phyloP scores from a whole-genome alignment of 148 eudicot genomes.

The Vaccinium darrowii region DNA sequence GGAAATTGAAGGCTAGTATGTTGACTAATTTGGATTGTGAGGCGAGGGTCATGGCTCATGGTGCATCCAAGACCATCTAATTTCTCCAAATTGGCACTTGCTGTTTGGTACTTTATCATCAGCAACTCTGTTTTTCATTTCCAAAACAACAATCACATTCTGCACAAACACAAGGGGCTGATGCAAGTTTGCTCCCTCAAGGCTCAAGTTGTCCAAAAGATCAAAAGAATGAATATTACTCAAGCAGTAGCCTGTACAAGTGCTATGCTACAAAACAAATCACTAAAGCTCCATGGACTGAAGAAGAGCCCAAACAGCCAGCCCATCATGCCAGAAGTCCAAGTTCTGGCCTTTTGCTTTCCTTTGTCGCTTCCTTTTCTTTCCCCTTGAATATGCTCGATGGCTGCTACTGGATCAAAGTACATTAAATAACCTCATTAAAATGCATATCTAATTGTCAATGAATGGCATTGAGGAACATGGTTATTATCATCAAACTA shows the following conservation, averaged over 20 bases:
- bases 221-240: too few species aligned
- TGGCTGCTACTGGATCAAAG: too few species aligned
- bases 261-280: background rate
- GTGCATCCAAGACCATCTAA: background rate
- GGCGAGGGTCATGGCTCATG: conserved; percentile 9
- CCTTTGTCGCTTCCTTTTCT: background rate
- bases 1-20: conserved; percentile 34
- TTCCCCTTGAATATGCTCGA: too few species aligned
- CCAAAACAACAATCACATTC: too few species aligned
- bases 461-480: too few species aligned
- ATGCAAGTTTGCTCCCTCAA: too few species aligned
- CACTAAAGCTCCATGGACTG: background rate
- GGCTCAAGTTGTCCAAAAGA: too few species aligned
- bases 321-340: background rate
- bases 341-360: background rate
- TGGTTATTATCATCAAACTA: background rate
- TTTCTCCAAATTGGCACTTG: background rate
- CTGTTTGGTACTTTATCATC: background rate
- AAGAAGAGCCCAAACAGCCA: background rate
- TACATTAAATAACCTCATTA: background rate
- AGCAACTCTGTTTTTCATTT: background rate
- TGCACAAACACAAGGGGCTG: too few species aligned
- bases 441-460: too few species aligned
- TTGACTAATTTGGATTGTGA: conserved; percentile 13
- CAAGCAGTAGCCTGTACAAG: too few species aligned